phyloP scores from a whole-genome alignment of 352 stramenopile genomes.

The Lagenidium sp. region DNA sequence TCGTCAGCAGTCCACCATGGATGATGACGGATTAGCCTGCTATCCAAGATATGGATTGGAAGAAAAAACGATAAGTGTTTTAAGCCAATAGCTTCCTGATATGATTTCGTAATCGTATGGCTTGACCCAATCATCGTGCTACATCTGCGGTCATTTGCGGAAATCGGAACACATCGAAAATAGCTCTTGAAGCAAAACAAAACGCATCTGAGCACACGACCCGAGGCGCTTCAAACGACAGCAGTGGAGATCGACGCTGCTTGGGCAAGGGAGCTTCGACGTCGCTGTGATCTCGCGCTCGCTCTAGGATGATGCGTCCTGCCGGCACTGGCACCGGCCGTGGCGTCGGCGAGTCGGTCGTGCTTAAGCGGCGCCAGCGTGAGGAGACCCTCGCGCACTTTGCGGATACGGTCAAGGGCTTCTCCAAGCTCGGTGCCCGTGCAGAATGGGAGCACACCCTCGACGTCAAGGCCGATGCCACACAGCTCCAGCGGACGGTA shows the following conservation, averaged over 20 bases:
- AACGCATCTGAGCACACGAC: too few relatives aligned
- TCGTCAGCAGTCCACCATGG: too few relatives aligned
- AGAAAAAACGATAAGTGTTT: too few relatives aligned
- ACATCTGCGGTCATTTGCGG: not conserved
- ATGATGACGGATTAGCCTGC: too few relatives aligned
- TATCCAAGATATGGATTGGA: too few relatives aligned
- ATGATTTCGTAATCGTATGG: conserved; percentile 1
- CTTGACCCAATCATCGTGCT: conserved; percentile 3
- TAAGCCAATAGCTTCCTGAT: not conserved
- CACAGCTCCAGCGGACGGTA: conserved; percentile 33
- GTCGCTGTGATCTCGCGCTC: not conserved
- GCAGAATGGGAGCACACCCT: conserved; percentile 69
- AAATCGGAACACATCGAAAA: conserved; percentile 6
- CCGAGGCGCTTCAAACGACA: not conserved
- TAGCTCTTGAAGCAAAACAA: conserved; percentile 5
- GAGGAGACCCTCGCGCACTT: conserved; percentile 56
- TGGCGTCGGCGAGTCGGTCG: conserved; percentile 57
- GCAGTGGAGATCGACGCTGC: too few relatives aligned
- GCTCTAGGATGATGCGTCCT: not conserved
- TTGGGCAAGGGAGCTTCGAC: too few relatives aligned
- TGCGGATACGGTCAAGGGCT: conserved; percentile 34
- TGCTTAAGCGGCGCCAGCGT: conserved; percentile 63
- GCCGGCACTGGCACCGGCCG: conserved; percentile 14
- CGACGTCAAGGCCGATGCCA: conserved; percentile 35
- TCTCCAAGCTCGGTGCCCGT: conserved; percentile 38